These are phyloP conservation scores for Phaeosphaeria sp. DNA, from an alignment of 2,329 filamentous ascomycete species.

Conservation along the genomic window DNA sequence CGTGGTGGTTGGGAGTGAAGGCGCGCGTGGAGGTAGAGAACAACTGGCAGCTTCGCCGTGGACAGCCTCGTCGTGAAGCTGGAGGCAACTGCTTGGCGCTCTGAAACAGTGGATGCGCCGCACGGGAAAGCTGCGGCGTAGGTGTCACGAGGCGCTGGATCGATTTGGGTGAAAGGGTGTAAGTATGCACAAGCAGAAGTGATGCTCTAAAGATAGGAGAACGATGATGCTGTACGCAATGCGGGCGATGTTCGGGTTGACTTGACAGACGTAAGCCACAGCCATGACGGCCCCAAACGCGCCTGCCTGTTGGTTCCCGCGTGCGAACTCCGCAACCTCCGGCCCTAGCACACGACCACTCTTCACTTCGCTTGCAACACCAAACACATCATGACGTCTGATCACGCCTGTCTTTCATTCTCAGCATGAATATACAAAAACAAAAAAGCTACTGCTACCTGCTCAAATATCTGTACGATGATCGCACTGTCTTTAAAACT, in stretches of 20 bases:
- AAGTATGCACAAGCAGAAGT: not conserved
- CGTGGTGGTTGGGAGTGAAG: conserved; percentile 20
- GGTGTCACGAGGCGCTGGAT: conserved; percentile 1
- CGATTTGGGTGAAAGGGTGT: not conserved
- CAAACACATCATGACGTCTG: not conserved
- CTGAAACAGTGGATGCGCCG: conserved; percentile 41
- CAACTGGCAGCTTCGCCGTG: conserved; percentile 44
- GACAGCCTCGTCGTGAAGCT: conserved; percentile 38
- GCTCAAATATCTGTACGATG: too few relatives aligned
- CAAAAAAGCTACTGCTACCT: too few relatives aligned
- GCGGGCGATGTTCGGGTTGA: not conserved
- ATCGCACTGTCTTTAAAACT: too few relatives aligned
- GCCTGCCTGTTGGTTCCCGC: not conserved
- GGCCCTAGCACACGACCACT: not conserved
- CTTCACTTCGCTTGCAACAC: not conserved
- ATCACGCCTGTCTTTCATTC: too few relatives aligned
- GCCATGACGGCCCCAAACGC: not conserved
- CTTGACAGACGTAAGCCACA: not conserved
- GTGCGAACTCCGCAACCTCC: conserved; percentile 2
- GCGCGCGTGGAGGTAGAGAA: conserved; percentile 31
- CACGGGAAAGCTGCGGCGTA: conserved; percentile 19
- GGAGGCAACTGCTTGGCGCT: conserved; percentile 41
- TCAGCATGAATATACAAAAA: too few relatives aligned
- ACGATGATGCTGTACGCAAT: not conserved
- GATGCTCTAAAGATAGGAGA: not conserved